Evolutionary conservation across 345 rosid species (phyloP).

Genomic region (Linum usitatissimum): DNA sequence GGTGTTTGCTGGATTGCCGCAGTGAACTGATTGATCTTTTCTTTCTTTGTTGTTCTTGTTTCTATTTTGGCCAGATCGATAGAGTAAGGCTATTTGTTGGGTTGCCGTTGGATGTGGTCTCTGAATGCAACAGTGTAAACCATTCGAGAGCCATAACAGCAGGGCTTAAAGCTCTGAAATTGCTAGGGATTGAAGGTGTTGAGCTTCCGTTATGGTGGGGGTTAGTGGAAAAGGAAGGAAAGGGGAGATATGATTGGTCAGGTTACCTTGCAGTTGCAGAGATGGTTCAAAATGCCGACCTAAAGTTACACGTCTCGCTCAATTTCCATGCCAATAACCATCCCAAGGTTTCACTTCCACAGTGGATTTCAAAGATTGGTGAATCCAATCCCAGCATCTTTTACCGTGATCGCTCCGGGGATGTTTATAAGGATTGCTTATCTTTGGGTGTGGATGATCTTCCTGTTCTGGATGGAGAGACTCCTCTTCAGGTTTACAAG

Average conservation of each 20-base stretch:
- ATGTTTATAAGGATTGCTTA: conserved; percentile 45
- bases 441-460: conserved; percentile 71
- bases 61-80: conserved; percentile 34
- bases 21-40: background rate
- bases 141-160: conserved; percentile 66
- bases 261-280: conserved; percentile 70
- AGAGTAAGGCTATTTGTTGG: conserved; percentile 64
- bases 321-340: conserved; percentile 51
- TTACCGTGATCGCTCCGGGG: conserved; percentile 47
- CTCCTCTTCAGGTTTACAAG: conserved; percentile 58
- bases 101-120: conserved; percentile 70
- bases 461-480: conserved; percentile 64
- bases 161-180: conserved; percentile 76
- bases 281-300: conserved; percentile 61
- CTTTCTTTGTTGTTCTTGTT: background rate
- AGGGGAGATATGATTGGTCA: conserved; percentile 75
- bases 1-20: background rate
- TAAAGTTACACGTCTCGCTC: conserved; percentile 71
- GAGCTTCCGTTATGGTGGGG: conserved; percentile 97
- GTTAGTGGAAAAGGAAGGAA: conserved; percentile 70
- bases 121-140: conserved; percentile 45
- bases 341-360: conserved; percentile 47
- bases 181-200: conserved; percentile 78
- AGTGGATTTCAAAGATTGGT: conserved; percentile 56
- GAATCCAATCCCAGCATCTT: conserved; percentile 43